Base-by-base conservation (phyloP, 495 filamentous ascomycete species). In the Wilcoxina mikolae region DNA sequence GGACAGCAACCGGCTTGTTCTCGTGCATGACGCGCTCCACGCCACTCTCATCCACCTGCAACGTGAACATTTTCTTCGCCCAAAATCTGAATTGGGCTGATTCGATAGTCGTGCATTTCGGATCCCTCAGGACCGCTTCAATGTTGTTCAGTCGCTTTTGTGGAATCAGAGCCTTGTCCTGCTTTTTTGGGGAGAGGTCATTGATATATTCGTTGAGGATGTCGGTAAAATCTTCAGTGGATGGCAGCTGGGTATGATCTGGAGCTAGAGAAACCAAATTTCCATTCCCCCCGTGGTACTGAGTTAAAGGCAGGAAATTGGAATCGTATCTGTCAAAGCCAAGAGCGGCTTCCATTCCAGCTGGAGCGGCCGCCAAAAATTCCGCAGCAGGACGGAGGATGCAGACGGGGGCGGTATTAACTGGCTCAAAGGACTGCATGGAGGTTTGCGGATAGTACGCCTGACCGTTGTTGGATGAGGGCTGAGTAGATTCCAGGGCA, bases 11-110 rank as follows among this genome's bases (percentile, higher is more conserved):
- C 5, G 76, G 76, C 57, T 78, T 78, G n/a, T 72, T 74, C 58
- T 78, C 75, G 54, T 79, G 76, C 47, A 72, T 76, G 47, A 78
- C 75, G 69, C 74, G 71, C 51, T 72, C 69, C 44, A 59, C 69
- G 54, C 64, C 67, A 27, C 60, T 58, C 23, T 73, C 71, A 44
- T 71, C 67, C 20, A 65, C 53, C 51, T 71, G 65, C 42, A 78
- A 67, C 45, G 73, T 73, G 62, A 79, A 79, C 76, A 78, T 79
- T 58, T 78, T 78, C 56, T 78, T 79, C 15, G 75, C 75, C 76
- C 76, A 79, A 56, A 78, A 78, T 29, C 76, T 76, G 53, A 79
- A 79, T 58, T 79, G 76, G 17, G 76, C 76, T 47, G 73, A 74
- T 59, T 78, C 76, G 53, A 77, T 69, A 15, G 73, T 73, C n/a